These are phyloP conservation scores for Kwoniella mangroviensis DNA, from an alignment of 768 basidiomycete species.

Conservation along the genomic window DNA sequence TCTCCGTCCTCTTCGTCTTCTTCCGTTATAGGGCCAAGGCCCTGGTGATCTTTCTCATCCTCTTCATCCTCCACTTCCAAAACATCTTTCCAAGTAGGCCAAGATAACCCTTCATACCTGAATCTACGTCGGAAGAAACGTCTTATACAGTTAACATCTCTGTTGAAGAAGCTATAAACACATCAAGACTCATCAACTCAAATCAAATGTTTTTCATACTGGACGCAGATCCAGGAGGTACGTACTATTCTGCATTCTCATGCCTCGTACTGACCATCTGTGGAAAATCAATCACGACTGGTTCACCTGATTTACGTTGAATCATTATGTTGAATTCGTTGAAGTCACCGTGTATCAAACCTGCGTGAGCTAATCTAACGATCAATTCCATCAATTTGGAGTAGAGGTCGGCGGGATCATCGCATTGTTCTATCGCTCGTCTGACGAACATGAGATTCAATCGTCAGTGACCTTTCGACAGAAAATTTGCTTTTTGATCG, in stretches of 20 bases:
- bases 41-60: slow-evolving; percentile 9
- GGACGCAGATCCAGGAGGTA: too few relatives aligned
- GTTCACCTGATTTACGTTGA: slow-evolving; percentile 71
- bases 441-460: slow-evolving; percentile 16
- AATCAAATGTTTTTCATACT: too few relatives aligned
- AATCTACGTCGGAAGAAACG: slow-evolving; percentile 89
- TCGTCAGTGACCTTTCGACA: background rate
- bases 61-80: slow-evolving; percentile 59
- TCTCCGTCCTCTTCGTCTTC: slow-evolving; percentile 22
- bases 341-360: slow-evolving; percentile 98
- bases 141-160: slow-evolving; percentile 95
- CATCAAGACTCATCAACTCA: too few relatives aligned
- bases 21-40: slow-evolving; percentile 14
- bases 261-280: slow-evolving; percentile 99
- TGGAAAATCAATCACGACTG: slow-evolving; percentile 96
- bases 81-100: slow-evolving; percentile 79
- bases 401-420: slow-evolving; percentile 87
- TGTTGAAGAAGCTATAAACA: slow-evolving; percentile 99
- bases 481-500: too few relatives aligned
- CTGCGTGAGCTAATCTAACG: slow-evolving; percentile 87
- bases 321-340: slow-evolving; percentile 99
- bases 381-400: slow-evolving; percentile 92
- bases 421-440: slow-evolving; percentile 81
- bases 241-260: slow-evolving; percentile 92
- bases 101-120: slow-evolving; percentile 85